These are phyloP conservation scores for Cryptosporidium sp. DNA, from an alignment of 169 alveolate species.

Conservation along the genomic window DNA sequence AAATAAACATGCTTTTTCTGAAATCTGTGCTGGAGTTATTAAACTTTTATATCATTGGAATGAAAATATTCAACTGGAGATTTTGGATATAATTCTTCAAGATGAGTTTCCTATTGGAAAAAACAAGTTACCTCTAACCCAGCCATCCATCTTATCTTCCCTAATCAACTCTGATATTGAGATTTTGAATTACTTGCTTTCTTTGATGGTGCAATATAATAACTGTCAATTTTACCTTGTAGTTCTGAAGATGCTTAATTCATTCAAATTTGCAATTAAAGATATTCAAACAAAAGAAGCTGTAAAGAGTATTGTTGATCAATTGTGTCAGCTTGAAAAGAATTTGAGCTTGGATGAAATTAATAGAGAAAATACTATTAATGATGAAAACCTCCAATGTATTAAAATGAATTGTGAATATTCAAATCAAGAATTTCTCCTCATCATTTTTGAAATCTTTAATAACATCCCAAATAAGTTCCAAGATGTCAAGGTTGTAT, in stretches of 20 bases:
- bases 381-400: not conserved
- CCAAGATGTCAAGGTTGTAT: slow-evolving; percentile 9
- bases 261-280: slow-evolving; percentile 4
- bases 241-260: not conserved
- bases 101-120: not conserved
- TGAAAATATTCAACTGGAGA: slow-evolving; percentile 45
- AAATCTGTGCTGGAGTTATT: slow-evolving; percentile 32
- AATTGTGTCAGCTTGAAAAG: slow-evolving; percentile 33
- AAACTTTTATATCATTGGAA: slow-evolving; percentile 53
- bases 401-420: not conserved
- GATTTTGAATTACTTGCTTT: not conserved
- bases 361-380: not conserved
- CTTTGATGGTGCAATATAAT: slow-evolving; percentile 33
- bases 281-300: slow-evolving; percentile 11
- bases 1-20: not conserved
- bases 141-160: not conserved
- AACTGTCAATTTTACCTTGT: slow-evolving; percentile 26
- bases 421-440: slow-evolving; percentile 13
- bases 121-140: not conserved
- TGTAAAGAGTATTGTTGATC: slow-evolving; percentile 22
- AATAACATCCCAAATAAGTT: slow-evolving; percentile 14
- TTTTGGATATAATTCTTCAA: slow-evolving; percentile 19
- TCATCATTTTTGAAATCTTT: slow-evolving; percentile 35
- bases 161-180: slow-evolving; percentile 38
- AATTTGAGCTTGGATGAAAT: not conserved